Base-by-base conservation (phyloP, 1,284 basidiomycete species). In the Sutorius eximius region DNA sequence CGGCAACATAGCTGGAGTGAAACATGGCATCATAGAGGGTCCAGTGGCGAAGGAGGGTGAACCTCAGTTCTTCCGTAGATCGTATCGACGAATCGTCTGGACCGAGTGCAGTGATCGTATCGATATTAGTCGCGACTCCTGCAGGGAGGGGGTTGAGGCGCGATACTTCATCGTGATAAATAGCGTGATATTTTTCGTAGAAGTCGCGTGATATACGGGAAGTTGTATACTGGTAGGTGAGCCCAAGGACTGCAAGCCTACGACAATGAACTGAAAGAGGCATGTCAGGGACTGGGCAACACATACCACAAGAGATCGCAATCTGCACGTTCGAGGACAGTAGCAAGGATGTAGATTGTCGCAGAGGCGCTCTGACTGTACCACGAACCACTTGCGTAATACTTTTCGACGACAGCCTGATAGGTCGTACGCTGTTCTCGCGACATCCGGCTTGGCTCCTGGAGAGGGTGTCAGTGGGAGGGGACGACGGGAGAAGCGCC, bases 31-130 rank as follows among this genome's bases (percentile, higher is more conserved):
- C 95, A 69, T 98, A 98, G 40, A 99, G 73, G 46, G 89, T 97
- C 97, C 97, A 99, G 74, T 99, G 97, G 50, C 96, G 82, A 71
- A 97, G 96, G 46, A 99, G 80, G 72, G 89, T 94, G 71, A 99
- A 99, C 12, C 97, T 82, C 51, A 97, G 77, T 69, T 98, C 95
- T 49, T 95, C 92, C 33, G 84, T 86, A 36, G 85, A 78, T 34
- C 91, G 82, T 53, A 98, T 85, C 32, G 86, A 86, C 52, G 82
- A 77, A 69, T 98, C 93, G 62, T 97, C 94, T 12, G 89, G 85
- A 57, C 81, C 82, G 37, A 84, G 73, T 0, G 82, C 78, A 45
- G 74, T 78, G 56, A 81, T 73, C 24, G 79, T 77, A 55, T 79
- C 74, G 48, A 71, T 70, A 47, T 68, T 70, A 16, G 55, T 65